A percentile compares a stretch with the other conserved stretches of the same genome.
Conservation (phyloP, 441 rosid species). For the Erysimum cheiri region DNA sequence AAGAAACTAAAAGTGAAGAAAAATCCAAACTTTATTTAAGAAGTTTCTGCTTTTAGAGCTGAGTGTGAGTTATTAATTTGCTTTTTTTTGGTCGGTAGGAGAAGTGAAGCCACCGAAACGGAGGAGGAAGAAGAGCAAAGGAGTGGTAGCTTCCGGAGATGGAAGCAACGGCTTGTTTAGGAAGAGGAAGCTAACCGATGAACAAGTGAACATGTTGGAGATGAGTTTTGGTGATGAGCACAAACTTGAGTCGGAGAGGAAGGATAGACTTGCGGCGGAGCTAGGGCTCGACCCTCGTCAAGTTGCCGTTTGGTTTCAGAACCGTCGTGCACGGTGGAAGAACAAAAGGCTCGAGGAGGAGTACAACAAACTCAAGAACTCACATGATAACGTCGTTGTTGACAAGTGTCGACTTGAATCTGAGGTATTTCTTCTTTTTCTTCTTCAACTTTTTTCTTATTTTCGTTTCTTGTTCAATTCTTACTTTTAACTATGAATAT, state of each 20-base stretch:
- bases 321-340: constrained; percentile 96
- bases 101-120: constrained; percentile 53
- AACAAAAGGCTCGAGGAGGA: constrained; percentile 89
- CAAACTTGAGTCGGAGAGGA: constrained; percentile 94
- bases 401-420: constrained; percentile 77
- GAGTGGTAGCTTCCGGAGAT: constrained; percentile 51
- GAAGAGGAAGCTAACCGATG: constrained; percentile 74
- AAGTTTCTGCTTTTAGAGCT: background rate
- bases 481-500: background rate
- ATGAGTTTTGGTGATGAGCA: constrained; percentile 89
- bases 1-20: constrained; percentile 1
- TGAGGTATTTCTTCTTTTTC: constrained; percentile 53
- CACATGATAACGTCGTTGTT: constrained; percentile 55
- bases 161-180: constrained; percentile 40
- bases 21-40: background rate
- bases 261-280: constrained; percentile 83
- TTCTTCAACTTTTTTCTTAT: background rate
- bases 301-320: constrained; percentile 97
- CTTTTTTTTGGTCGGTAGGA: constrained; percentile 38
- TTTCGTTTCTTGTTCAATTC: background rate
- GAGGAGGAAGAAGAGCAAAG: constrained; percentile 63
- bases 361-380: constrained; percentile 54
- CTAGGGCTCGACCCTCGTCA: constrained; percentile 91
- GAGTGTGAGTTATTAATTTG: background rate
- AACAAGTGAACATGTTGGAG: constrained; percentile 95